Percentiles rank a stretch among this genome's conserved stretches.
These are phyloP conservation scores for Daldinia caldariorum DNA, from an alignment of 495 filamentous ascomycete genomes.

Conservation along the genomic window DNA sequence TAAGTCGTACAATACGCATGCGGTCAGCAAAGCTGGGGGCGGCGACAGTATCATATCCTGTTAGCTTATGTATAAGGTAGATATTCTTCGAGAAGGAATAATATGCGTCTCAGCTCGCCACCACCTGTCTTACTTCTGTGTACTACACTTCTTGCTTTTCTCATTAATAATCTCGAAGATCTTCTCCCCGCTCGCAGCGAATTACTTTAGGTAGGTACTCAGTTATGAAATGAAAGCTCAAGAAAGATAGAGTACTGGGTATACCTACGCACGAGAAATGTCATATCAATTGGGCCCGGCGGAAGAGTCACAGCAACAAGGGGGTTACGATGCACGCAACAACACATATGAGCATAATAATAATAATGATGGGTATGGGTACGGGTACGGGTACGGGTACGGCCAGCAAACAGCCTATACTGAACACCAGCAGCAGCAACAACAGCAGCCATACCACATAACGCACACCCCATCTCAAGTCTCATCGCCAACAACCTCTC, in stretches of 20 bases:
- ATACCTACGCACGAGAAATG: constrained; percentile 24
- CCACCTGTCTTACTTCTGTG: neutral
- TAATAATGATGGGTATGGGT: constrained; percentile 6
- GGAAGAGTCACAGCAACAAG: constrained; percentile 19
- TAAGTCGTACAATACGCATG: constrained; percentile 5
- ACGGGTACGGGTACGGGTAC: constrained; percentile 18
- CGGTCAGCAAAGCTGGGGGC: constrained; percentile 36
- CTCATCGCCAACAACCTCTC: constrained; percentile 1
- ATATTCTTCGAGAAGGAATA: constrained; percentile 4
- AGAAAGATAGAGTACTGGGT: constrained; percentile 6
- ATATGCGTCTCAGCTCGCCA: neutral
- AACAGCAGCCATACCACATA: constrained; percentile 23
- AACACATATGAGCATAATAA: constrained; percentile 5
- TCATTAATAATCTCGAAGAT: neutral
- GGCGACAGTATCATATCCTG: no score
- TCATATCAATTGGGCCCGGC: constrained; percentile 38
- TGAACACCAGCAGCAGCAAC: constrained; percentile 18
- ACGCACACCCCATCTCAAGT: constrained; percentile 21
- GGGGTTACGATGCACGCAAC: constrained; percentile 18
- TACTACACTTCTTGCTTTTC: neutral
- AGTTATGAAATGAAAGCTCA: constrained; percentile 28
- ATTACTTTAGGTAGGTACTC: neutral
- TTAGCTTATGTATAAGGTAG: no score
- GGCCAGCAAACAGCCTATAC: constrained; percentile 17
- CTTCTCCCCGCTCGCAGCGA: neutral